A percentile compares a stretch with the other conserved stretches of the same genome.
Evolutionary conservation across 768 basidiomycete species (phyloP).

Genomic region (Boletus reticuloceps): DNA sequence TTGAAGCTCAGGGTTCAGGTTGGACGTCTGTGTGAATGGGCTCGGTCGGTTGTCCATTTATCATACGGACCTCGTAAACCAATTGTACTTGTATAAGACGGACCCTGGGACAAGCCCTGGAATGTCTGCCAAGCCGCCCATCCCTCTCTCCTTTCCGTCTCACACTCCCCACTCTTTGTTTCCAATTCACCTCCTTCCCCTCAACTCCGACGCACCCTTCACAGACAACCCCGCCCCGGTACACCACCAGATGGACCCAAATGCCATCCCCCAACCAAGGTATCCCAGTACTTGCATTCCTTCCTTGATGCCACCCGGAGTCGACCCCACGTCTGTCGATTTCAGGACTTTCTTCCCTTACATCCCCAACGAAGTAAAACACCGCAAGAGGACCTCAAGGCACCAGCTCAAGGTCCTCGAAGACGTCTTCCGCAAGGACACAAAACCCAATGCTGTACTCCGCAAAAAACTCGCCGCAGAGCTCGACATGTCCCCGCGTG

Average conservation of each 20-base stretch:
- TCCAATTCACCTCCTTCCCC: conserved; percentile 15
- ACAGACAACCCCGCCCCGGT: conserved; percentile 19
- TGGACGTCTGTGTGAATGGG: conserved; percentile 27
- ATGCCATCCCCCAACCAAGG: conserved; percentile 22
- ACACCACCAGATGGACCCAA: conserved; percentile 27
- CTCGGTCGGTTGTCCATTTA: conserved; percentile 7
- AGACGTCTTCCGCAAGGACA: conserved; percentile 79
- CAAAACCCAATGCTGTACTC: conserved; percentile 83
- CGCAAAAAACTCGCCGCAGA: conserved; percentile 78
- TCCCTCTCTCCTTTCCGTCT: conserved; percentile 37
- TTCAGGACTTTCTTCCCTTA: conserved; percentile 86
- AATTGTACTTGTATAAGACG: conserved; percentile 21
- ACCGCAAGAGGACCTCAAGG: conserved; percentile 85
- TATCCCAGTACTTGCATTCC: conserved; percentile 42
- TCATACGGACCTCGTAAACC: conserved; percentile 9
- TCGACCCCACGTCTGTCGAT: conserved; percentile 68
- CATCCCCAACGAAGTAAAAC: conserved; percentile 91
- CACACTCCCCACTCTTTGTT: conserved; percentile 26
- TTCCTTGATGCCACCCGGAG: conserved; percentile 47
- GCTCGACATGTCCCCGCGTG: conserved; percentile 89
- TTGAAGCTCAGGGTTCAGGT: conserved; percentile 16
- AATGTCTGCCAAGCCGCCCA: conserved; percentile 33
- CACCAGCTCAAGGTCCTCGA: conserved; percentile 90
- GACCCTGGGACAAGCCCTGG: conserved; percentile 29
- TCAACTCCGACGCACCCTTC: neutral